phyloP scores from a whole-genome alignment of 2,329 filamentous ascomycete species.

The Diaporthe humulicola region DNA sequence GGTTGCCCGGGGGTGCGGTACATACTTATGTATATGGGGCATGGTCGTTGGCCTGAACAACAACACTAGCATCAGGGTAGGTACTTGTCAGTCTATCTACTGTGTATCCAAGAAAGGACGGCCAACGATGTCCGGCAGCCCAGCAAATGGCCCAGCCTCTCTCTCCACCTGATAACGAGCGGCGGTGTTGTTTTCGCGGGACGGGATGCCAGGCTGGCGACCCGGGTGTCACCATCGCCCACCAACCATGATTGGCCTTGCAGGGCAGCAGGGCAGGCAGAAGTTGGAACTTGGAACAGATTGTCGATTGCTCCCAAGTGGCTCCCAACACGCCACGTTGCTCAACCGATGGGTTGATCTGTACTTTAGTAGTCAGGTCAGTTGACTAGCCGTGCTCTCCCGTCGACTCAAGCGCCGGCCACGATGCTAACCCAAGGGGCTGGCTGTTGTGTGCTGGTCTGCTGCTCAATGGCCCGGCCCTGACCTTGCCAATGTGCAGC shows the following conservation, averaged over 20 bases:
- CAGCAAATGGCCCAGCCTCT: constrained; percentile 17
- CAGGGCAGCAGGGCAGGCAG: constrained; percentile 20
- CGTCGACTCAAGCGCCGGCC: background rate
- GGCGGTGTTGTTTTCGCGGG: background rate
- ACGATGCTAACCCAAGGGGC: background rate
- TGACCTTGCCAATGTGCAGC: constrained; percentile 6
- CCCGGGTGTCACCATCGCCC: background rate
- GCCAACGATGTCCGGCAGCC: background rate
- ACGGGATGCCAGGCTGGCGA: constrained; percentile 1
- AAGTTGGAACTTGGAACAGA: background rate
- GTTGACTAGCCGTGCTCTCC: background rate
- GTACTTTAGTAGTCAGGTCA: background rate
- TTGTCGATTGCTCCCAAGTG: constrained; percentile 22
- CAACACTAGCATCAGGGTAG: no score
- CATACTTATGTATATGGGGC: background rate
- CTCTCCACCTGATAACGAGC: constrained; percentile 10
- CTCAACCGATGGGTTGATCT: constrained; percentile 1
- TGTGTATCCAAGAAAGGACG: background rate
- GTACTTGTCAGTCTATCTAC: no score
- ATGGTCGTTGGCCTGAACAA: no score
- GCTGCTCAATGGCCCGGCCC: background rate
- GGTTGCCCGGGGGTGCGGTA: background rate
- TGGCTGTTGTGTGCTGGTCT: background rate
- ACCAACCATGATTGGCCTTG: constrained; percentile 1
- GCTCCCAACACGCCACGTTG: constrained; percentile 34